Base-by-base conservation (phyloP, 257 asterid genomes). In the Solanum tacnaense region DNA sequence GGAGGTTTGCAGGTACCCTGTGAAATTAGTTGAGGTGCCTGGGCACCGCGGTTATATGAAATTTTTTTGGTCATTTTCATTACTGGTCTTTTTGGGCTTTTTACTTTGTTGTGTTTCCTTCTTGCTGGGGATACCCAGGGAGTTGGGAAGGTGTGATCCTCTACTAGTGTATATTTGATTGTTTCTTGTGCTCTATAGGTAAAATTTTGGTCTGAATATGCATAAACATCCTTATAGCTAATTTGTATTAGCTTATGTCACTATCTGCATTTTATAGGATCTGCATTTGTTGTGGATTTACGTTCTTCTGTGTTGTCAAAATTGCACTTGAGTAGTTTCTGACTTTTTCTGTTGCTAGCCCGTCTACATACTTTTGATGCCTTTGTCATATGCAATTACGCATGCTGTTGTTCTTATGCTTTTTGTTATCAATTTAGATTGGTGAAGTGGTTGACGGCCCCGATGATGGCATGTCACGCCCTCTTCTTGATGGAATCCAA, bases 391-490 rank as follows among this genome's bases (percentile, higher is more conserved):
- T 44, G 38, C 85, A 56, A 56, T 56, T 20, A 7, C 49, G 1
- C 15, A 58, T 44, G 52, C 18, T 41, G 85, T 44, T 21, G 18
- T 73, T 62, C 84, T 86, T 62, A 82, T 87, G 78, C 83, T 44
- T 65, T 23, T 83, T 78, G 4, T 74, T 29, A 83, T 52, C 41
- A 88, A 49, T 88, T 86, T 89, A 97, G 99, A 93, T 97, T 90
- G 99, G 99, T 86, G 99, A 97, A 94, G 99, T 97, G 83, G 94
- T 97, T 75, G 98, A 97, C 87, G 99, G 99, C 62, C 99, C 99
- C 85, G 96, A 94, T 89, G 98, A 94, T 91, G 92, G 89, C 89
- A 41, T 83, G 86, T 89, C 92, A 20, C 92, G 92, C 23, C 91
- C 98, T 65, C 84, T 93, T 87, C 95, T 90, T 31, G 90, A 93